A percentile compares a stretch with the other conserved stretches of the same genome.
Conservation (phyloP, 768 basidiomycete genomes). For the Stropharia rugosoannulata region DNA sequence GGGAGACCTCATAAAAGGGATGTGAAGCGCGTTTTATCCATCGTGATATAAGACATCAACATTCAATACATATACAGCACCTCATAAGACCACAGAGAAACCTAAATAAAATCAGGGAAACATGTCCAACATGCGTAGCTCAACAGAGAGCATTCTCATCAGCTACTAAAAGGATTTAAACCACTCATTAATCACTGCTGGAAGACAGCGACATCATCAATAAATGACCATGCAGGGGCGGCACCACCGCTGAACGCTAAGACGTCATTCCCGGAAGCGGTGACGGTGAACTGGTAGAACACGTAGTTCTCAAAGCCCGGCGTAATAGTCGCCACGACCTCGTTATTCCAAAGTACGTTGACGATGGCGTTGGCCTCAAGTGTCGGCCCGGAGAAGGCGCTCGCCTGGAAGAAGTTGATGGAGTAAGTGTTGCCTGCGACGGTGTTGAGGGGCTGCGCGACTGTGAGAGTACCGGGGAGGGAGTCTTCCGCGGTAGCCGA, state of each 20-base stretch:
- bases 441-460: slow-evolving; percentile 30
- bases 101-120: too few relatives aligned
- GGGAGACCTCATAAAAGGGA: too few relatives aligned
- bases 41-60: too few relatives aligned
- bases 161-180: background rate
- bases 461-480: slow-evolving; percentile 37
- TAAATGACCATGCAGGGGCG: slow-evolving; percentile 48
- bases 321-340: slow-evolving; percentile 27
- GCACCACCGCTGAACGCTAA: slow-evolving; percentile 41
- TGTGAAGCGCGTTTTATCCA: too few relatives aligned
- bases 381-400: slow-evolving; percentile 32
- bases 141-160: too few relatives aligned
- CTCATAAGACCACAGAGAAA: too few relatives aligned
- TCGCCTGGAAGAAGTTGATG: slow-evolving; percentile 42
- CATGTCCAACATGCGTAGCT: too few relatives aligned
- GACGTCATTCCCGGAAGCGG: slow-evolving; percentile 33
- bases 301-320: slow-evolving; percentile 39
- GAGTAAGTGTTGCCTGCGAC: slow-evolving; percentile 35
- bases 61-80: too few relatives aligned
- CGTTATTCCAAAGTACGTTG: slow-evolving; percentile 44
- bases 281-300: slow-evolving; percentile 33
- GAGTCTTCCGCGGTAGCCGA: slow-evolving; percentile 37
- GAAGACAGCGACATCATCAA: slow-evolving; percentile 41
- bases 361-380: slow-evolving; percentile 35
- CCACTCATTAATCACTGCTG: slow-evolving; percentile 9